Evolutionary conservation across 2,329 filamentous ascomycete genomes (phyloP), one percentile per base, ranked within the genome.

Genomic region (Elsinoe fawcettii): DNA sequence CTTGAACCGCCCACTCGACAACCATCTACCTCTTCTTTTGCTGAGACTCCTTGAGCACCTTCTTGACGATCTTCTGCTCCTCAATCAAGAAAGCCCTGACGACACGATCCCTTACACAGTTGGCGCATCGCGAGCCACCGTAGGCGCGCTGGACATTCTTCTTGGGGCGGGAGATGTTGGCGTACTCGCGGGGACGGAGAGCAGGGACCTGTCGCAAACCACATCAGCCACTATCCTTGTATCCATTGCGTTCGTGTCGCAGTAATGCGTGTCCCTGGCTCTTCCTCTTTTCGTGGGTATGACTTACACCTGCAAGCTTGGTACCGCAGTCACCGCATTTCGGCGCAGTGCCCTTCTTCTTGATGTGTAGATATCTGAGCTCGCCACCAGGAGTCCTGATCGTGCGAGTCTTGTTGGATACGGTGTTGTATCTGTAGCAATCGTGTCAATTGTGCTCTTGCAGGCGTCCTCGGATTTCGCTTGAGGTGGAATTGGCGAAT

Each of bases 41-140:
- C 81, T 95, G 89, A 64, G 82, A 84, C 84, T 97, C 92, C 88
- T 96, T 96, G 76, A 97, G 85, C 71, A 99, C 93, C 89, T 99
- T 99, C 90, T 99, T 99, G 79, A 99, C 93, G 71, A 99, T 97
- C 89, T 99, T 99, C 84, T 99, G 93, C 86, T 99, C 93, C 83
- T 99, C 95, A 67, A 99, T 97, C 76, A 99, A 81, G 87, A 99
- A 99, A 65, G 93, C 93, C 70, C 93, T 90, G 69, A 96, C 90
- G 69, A 99, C 89, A 70, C 93, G 88, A 82, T 99, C 93, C 78
- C 92, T 91, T 69, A 99, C 93, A 78, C 93, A 99, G 84, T 90
- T 93, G 74, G 88, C 90, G 83, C 93, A 99, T 84, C 93, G 89
- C 71, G 91, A 96, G 73, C 93, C 93, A 77, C 93, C 91, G 77